Evolutionary conservation across 116 monocot species (phyloP).

Genomic region (Dioscorea cayenensis): DNA sequence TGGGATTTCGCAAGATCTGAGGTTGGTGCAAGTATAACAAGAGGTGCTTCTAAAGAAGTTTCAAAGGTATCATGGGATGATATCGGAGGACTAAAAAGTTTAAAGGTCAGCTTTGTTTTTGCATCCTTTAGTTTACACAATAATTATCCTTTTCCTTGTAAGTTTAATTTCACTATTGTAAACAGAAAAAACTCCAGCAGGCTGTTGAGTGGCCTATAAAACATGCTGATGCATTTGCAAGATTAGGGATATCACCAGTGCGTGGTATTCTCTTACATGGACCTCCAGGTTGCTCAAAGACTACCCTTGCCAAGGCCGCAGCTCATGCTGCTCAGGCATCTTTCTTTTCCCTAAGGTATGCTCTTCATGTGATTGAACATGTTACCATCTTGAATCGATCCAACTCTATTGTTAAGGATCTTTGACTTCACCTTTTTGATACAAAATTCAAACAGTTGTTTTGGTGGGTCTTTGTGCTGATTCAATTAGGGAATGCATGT

Average conservation of each 20-base stretch:
- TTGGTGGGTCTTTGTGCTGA: neutral
- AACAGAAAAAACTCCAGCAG: constrained; percentile 79
- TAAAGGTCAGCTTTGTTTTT: constrained; percentile 53
- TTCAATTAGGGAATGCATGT: neutral
- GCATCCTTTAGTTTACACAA: neutral
- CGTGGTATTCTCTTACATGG: constrained; percentile 94
- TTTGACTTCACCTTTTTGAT: neutral
- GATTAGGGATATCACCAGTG: constrained; percentile 66
- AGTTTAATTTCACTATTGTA: constrained; percentile 5
- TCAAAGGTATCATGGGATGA: constrained; percentile 90
- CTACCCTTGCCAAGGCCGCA: constrained; percentile 91
- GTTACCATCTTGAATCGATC: neutral
- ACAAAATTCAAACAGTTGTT: neutral
- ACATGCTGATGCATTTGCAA: constrained; percentile 66
- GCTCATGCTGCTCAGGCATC: constrained; percentile 91
- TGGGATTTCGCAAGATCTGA: constrained; percentile 70
- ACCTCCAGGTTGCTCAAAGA: constrained; percentile 97
- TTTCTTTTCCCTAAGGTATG: constrained; percentile 87
- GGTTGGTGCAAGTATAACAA: constrained; percentile 76
- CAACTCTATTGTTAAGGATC: neutral
- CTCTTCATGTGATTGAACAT: neutral
- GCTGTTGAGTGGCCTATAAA: constrained; percentile 96
- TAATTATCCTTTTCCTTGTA: constrained; percentile 2
- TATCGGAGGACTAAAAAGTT: constrained; percentile 84
- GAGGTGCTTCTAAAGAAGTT: constrained; percentile 74